These are phyloP conservation scores for Sclerotinia nivalis DNA, from an alignment of 2,329 filamentous ascomycete species.

Conservation along the genomic window DNA sequence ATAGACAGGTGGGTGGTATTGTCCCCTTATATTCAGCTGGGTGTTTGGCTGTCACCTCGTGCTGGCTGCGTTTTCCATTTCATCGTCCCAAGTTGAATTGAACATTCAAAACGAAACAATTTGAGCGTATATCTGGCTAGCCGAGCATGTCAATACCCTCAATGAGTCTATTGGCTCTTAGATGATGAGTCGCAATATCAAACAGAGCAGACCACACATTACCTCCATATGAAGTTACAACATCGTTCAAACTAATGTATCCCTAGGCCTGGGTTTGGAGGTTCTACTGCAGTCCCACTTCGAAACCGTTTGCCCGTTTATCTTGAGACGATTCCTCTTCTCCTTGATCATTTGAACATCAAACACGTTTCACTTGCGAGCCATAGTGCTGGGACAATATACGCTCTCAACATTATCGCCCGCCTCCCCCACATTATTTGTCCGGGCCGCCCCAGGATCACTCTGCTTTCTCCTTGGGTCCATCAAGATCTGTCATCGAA, in stretches of 20 bases:
- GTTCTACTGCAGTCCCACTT: constrained; percentile 45
- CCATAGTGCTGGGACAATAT: constrained; percentile 48
- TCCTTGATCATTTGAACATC: constrained; percentile 43
- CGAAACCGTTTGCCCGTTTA: constrained; percentile 43
- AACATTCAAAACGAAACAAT: not conserved
- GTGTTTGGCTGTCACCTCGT: not conserved
- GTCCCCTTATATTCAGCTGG: not conserved
- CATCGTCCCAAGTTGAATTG: not conserved
- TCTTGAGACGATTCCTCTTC: constrained; percentile 45
- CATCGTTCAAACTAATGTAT: not conserved
- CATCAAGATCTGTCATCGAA: constrained; percentile 38
- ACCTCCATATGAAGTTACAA: not conserved
- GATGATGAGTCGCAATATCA: not conserved
- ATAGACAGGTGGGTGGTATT: constrained; percentile 43
- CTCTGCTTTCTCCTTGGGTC: constrained; percentile 44
- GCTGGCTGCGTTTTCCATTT: not conserved
- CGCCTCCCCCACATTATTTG: constrained; percentile 41
- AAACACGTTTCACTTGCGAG: constrained; percentile 44
- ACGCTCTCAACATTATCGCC: constrained; percentile 46
- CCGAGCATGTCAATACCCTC: not conserved
- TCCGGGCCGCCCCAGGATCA: constrained; percentile 6
- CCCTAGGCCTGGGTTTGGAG: constrained; percentile 48
- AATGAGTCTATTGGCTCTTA: not conserved
- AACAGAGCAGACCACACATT: not conserved
- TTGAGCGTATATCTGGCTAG: not conserved